Conservation (phyloP, 345 rosid genomes). For the Streptanthus diversifolius region DNA sequence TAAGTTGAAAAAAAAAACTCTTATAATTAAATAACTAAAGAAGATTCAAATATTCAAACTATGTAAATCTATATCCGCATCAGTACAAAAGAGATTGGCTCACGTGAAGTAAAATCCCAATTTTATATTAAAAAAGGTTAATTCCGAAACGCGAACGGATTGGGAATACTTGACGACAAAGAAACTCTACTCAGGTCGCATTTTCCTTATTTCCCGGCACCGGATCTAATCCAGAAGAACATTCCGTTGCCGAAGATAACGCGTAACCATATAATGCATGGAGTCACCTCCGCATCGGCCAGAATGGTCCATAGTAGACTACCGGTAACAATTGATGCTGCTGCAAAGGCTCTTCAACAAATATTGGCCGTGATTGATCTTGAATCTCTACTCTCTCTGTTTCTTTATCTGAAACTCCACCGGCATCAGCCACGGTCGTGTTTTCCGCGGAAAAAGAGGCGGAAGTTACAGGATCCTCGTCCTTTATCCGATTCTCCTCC, state of each 20-base stretch:
- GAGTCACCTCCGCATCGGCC: conserved; percentile 1
- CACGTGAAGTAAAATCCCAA: background rate
- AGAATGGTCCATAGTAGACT: conserved; percentile 3
- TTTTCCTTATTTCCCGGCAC: background rate
- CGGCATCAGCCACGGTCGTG: background rate
- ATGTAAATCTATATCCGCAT: background rate
- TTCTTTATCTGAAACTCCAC: conserved; percentile 9
- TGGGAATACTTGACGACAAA: background rate
- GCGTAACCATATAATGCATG: background rate
- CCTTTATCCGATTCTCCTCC: background rate
- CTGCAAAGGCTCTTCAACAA: background rate
- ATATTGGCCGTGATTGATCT: background rate
- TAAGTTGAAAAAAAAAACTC: no score
- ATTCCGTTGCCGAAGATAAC: background rate
- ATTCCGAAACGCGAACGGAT: background rate
- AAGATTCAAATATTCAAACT: no score
- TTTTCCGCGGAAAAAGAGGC: background rate
- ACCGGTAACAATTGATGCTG: background rate
- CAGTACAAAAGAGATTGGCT: background rate
- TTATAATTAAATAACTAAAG: no score
- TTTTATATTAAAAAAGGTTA: background rate
- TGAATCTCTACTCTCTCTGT: background rate
- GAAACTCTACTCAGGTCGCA: background rate
- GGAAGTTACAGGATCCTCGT: background rate
- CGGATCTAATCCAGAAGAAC: background rate